These are phyloP conservation scores for Parietaria judaica DNA, from an alignment of 306 rosid genomes.

Conservation along the genomic window DNA sequence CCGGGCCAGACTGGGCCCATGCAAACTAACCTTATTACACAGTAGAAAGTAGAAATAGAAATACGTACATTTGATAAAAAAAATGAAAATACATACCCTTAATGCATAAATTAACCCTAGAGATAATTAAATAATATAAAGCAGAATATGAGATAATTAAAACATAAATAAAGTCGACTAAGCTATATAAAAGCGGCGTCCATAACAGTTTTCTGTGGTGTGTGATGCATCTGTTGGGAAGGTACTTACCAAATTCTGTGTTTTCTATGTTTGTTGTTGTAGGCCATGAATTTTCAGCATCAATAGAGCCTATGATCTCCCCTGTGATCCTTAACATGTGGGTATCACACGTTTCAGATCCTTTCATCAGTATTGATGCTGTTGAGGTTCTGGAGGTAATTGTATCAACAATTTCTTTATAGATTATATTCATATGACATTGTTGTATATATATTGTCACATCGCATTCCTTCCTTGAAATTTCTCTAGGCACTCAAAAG, in stretches of 20 bases:
- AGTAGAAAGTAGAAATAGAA: no score
- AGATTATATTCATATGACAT: background rate
- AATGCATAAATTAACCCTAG: no score
- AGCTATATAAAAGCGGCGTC: no score
- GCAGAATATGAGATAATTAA: no score
- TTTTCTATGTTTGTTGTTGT: conserved; percentile 16
- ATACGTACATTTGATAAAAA: no score
- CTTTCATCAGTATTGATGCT: conserved; percentile 86
- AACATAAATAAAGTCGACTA: no score
- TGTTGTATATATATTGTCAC: background rate
- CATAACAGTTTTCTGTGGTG: no score
- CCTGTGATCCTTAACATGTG: conserved; percentile 78
- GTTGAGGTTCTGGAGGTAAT: conserved; percentile 92
- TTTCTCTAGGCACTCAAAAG: conserved; percentile 64
- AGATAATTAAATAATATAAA: no score
- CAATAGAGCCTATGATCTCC: conserved; percentile 64
- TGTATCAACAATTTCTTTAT: conserved; percentile 7
- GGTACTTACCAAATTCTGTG: conserved; percentile 16
- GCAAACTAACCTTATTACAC: no score
- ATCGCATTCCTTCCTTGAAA: conserved; percentile 3
- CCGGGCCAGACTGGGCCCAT: no score
- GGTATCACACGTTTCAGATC: conserved; percentile 84
- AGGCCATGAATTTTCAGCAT: conserved; percentile 57
- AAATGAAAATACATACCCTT: no score
- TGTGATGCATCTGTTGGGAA: background rate